Base-by-base conservation (phyloP, 257 asterid species). In the Knoxia roxburghii region DNA sequence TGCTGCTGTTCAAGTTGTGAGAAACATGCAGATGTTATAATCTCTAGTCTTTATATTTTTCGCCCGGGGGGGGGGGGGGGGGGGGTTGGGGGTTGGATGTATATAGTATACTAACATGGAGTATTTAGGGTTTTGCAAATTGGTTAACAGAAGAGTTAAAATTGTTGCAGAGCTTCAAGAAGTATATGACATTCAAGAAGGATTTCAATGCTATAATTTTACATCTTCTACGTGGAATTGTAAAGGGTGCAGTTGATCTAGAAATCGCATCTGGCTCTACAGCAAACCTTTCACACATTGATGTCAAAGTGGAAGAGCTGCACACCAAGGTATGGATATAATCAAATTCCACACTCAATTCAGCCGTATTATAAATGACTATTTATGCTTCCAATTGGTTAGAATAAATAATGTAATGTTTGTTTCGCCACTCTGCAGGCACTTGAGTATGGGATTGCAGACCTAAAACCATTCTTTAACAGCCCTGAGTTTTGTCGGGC, bases 181-280 rank as follows among this genome's bases (percentile, higher is more conserved):
- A 77, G 72, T 94, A 94, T 37, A 88, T 90, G 96, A 82, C 84
- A 68, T 94, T 82, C 86, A 94, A 88, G 49, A 88, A 80, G 84
- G 96, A 94, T 80, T 94, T 88, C 86, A 94, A 88, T 70, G 91
- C 83, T 1, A 79, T 83, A 15, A 76, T 90, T 68, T 49, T 94
- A 73, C 93, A 85, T 79, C 91, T 94, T 74, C 95, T 94, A 43
- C 95, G 87, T 7, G 86, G 76, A 40, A 96, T 94, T 46, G 95
- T 90, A 65, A 88, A 84, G 76, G 95, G 85, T 7, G 82, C 88
- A 33, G 63, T 87, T 77, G 88, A 80, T 68, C 84, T 88, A 75
- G 91, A 88, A 79, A 75, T 86, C 7, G 73, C 75, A 46, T 74
- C 89, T 33, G 87, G 92, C 41, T 80, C 95, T 54, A 57, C 78